Evolutionary conservation across 768 basidiomycete genomes (phyloP), one percentile per base, ranked within the genome.

Genomic region (Lentinula boryana): DNA sequence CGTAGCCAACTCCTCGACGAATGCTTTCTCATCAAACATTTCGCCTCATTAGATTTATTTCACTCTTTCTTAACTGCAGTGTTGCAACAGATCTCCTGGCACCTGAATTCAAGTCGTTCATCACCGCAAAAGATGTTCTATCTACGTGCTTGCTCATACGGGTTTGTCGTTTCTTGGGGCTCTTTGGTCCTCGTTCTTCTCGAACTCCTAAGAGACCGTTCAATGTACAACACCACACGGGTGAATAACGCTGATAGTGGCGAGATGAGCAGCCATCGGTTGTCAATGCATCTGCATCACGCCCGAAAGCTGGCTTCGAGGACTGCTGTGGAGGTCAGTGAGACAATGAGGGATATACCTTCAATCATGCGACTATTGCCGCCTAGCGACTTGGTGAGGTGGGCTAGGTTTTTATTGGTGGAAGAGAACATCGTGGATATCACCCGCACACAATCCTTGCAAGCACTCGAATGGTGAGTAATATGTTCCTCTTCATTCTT

Each of bases 1-100:
- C 57, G 44, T 27, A 18, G 44, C n/a, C 57, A 49, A 27, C 57
- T 44, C 3, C 57, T 58, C n/a, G 41, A 58, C 36, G 57, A 58
- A 50, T n/a, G 32, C 16, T 46, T 50, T 15, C 57, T 58, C n/a
- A 58, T 36, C 33, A 36, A 48, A n/a, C 57, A 58, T 48, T 49
- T 58, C 18, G 33, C 48, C 6, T 58, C 57, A 8, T 21, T 58
- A 7, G 57, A 58, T 23, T 1, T 58, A 5, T 58, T 58, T 18
- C 57, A 49, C 32, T 32, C 57, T 16, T 35, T 58, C 40, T n/a
- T 56, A 56, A 6, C 10, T 6, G 40, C 27, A 5, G 40, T 8
- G 13, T 5, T 56, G 12, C 36, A 44, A 21, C 55, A 43, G 27
- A 43, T 56, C 7, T 10, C 35, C 21, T 9, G 13, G 15, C 36